Evolutionary conservation across 768 basidiomycete genomes (phyloP).

Genomic region (Russula ochroleuca): DNA sequence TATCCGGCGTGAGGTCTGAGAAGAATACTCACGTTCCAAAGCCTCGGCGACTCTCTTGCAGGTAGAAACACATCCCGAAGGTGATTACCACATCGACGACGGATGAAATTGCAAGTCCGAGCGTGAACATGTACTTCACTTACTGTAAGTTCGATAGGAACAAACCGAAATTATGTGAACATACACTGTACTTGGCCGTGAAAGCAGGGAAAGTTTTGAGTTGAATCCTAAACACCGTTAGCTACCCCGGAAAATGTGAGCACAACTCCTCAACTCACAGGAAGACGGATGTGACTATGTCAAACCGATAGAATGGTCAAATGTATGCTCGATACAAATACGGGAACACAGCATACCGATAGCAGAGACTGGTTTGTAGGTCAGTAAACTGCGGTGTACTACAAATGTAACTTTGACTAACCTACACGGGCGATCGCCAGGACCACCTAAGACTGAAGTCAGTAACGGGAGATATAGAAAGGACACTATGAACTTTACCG

Average conservation of each 20-base stretch:
- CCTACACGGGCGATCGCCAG: constrained; percentile 18
- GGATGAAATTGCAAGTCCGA: constrained; percentile 26
- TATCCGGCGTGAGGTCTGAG: no score
- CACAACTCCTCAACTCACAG: constrained; percentile 11
- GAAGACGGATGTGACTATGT: constrained; percentile 17
- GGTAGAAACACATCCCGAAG: constrained; percentile 25
- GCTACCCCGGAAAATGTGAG: not conserved
- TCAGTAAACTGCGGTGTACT: not conserved
- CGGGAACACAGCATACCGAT: constrained; percentile 15
- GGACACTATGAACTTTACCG: constrained; percentile 12
- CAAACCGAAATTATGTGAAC: not conserved
- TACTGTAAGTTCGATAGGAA: not conserved
- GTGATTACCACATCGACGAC: constrained; percentile 25
- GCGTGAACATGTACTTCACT: constrained; percentile 25
- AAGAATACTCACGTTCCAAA: constrained; percentile 23
- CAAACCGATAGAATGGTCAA: not conserved
- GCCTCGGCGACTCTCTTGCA: constrained; percentile 26
- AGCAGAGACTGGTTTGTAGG: constrained; percentile 16
- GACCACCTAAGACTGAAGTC: constrained; percentile 10
- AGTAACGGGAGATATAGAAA: not conserved
- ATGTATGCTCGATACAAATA: not conserved
- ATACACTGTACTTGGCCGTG: constrained; percentile 3
- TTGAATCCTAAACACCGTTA: constrained; percentile 10
- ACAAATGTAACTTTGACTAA: constrained; percentile 2
- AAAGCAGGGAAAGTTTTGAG: constrained; percentile 15